Conservation (phyloP, 2,329 filamentous ascomycete species). For the Penicillium sclerotiorum region DNA sequence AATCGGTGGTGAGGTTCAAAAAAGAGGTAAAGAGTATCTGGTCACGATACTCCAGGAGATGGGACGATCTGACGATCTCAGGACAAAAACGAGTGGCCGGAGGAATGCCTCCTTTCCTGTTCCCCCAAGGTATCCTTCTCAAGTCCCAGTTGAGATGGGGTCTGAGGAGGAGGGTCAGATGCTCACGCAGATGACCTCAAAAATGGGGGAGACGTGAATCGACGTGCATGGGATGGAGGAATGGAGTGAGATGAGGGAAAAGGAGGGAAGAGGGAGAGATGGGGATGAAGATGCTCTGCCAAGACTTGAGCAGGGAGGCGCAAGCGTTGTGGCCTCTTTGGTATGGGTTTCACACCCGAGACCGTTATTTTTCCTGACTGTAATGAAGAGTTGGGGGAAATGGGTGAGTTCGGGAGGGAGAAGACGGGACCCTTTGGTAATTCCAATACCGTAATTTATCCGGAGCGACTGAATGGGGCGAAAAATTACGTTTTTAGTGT, state of each 20-base stretch:
- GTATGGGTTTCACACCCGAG: slow-evolving; percentile 22
- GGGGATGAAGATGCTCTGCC: slow-evolving; percentile 34
- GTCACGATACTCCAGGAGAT: slow-evolving; percentile 5
- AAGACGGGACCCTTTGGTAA: no score
- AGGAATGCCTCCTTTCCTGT: slow-evolving; percentile 45
- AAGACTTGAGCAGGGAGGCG: slow-evolving; percentile 38
- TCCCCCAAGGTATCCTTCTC: slow-evolving; percentile 35
- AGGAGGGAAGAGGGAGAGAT: slow-evolving; percentile 23
- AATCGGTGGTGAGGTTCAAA: background rate
- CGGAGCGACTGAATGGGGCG: background rate
- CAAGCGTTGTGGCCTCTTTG: slow-evolving; percentile 30
- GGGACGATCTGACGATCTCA: slow-evolving; percentile 13
- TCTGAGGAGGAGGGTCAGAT: slow-evolving; percentile 31
- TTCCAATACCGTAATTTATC: slow-evolving; percentile 2
- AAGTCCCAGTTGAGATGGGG: slow-evolving; percentile 29
- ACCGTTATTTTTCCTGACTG: slow-evolving; percentile 30
- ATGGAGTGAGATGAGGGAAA: slow-evolving; percentile 26
- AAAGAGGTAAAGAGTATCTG: slow-evolving; percentile 20
- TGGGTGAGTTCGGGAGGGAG: background rate
- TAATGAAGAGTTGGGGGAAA: slow-evolving; percentile 1
- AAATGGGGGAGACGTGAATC: slow-evolving; percentile 27
- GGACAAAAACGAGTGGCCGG: slow-evolving; percentile 44
- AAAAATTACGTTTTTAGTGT: background rate
- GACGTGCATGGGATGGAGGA: slow-evolving; percentile 35
- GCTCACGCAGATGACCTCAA: slow-evolving; percentile 28